Conservation (phyloP, 495 filamentous ascomycete species). For the Daldinia caldariorum region DNA sequence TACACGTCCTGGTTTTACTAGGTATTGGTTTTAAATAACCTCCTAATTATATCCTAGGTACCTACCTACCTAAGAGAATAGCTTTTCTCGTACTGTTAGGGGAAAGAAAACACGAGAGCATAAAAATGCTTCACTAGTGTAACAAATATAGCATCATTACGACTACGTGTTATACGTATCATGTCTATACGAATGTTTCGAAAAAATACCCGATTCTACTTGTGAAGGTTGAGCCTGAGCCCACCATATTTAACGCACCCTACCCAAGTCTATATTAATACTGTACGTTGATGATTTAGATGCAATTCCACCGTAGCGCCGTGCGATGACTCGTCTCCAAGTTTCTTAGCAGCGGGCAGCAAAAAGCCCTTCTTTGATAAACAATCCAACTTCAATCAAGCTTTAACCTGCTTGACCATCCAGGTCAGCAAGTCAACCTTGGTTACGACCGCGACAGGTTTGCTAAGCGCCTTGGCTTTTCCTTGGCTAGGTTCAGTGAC, state of each 20-base stretch:
- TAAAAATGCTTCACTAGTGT: background rate
- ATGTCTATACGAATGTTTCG: conserved; percentile 11
- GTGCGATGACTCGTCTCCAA: conserved; percentile 17
- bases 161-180: background rate
- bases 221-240: conserved; percentile 42
- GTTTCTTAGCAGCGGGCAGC: background rate
- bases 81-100: background rate
- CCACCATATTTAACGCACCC: conserved; percentile 21
- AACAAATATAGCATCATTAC: background rate
- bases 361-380: background rate
- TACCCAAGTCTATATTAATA: conserved; percentile 16
- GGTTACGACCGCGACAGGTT: conserved; percentile 89
- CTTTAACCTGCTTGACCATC: conserved; percentile 78
- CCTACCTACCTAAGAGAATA: too few species aligned
- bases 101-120: background rate
- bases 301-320: conserved; percentile 35
- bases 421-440: conserved; percentile 97
- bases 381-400: conserved; percentile 30
- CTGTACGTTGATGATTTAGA: conserved; percentile 17
- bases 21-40: background rate
- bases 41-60: background rate
- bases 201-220: conserved; percentile 14
- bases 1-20: background rate
- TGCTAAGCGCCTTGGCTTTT: conserved; percentile 65
- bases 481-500: conserved; percentile 75